Evolutionary conservation across 2,329 filamentous ascomycete species (phyloP).

Genomic region (Scedosporium apiospermum): DNA sequence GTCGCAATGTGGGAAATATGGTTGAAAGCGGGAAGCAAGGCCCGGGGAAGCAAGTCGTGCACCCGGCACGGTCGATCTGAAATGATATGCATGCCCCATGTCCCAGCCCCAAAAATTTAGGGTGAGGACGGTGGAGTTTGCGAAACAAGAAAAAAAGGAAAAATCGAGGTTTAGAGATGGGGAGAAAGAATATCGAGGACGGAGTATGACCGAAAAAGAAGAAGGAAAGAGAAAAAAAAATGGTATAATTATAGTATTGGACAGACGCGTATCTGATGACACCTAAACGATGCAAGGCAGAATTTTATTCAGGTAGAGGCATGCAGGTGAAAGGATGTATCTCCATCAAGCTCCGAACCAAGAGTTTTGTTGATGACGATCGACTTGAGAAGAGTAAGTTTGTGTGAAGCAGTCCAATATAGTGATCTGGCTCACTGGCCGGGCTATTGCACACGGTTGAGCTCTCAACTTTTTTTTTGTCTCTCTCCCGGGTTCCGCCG

Average conservation of each 20-base stretch:
- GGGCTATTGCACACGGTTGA: too few relatives aligned
- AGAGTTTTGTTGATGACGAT: too few relatives aligned
- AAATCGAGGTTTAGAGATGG: not conserved
- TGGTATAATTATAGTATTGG: not conserved
- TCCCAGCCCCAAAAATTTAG: not conserved
- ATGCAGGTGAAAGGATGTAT: not conserved
- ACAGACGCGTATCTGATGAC: not conserved
- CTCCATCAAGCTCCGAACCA: not conserved
- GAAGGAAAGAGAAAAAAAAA: too few relatives aligned
- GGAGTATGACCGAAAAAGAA: too few relatives aligned
- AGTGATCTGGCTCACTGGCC: too few relatives aligned
- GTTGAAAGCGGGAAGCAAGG: constrained; percentile 8
- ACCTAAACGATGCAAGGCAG: not conserved
- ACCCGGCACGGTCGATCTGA: constrained; percentile 6
- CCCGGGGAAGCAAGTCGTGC: constrained; percentile 7
- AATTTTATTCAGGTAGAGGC: not conserved
- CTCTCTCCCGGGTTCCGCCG: not conserved
- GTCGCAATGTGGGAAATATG: constrained; percentile 3
- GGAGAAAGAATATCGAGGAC: not conserved
- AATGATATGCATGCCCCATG: constrained; percentile 5
- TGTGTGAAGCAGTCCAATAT: too few relatives aligned
- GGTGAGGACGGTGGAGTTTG: not conserved
- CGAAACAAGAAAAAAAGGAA: not conserved
- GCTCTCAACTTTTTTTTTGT: not conserved
- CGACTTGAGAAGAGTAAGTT: too few relatives aligned